Conservation (phyloP, 164 flowering plant genomes). For the Hamamelis virginiana region DNA sequence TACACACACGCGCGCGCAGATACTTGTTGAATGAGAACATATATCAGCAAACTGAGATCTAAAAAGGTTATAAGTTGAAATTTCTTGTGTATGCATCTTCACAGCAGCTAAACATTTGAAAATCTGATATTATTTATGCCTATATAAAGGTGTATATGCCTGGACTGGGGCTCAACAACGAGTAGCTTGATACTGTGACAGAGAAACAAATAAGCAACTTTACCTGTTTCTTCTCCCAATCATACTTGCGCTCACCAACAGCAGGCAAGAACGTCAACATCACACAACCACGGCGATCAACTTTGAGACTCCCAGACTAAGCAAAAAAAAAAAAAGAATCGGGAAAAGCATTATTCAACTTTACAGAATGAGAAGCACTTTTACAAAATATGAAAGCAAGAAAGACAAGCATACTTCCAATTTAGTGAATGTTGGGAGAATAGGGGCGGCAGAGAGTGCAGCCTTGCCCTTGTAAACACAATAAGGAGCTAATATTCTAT, state of each 20-base stretch:
- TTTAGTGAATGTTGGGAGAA: slow-evolving; percentile 57
- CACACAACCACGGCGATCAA: slow-evolving; percentile 60
- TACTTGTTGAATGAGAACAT: neutral
- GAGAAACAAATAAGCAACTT: neutral
- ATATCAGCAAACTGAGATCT: neutral
- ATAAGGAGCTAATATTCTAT: slow-evolving; percentile 46
- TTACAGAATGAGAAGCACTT: neutral
- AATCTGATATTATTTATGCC: too few species aligned
- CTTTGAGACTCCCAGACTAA: slow-evolving; percentile 48
- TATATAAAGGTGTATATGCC: neutral
- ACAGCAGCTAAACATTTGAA: neutral
- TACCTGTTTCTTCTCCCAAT: slow-evolving; percentile 81
- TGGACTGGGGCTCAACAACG: too few species aligned
- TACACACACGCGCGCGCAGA: too few species aligned
- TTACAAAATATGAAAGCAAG: neutral
- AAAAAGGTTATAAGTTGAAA: neutral
- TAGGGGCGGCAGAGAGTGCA: slow-evolving; percentile 58
- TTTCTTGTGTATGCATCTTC: neutral
- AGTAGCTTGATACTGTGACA: neutral
- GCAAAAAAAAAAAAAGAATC: slow-evolving; percentile 8
- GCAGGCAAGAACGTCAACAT: slow-evolving; percentile 69
- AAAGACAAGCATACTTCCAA: slow-evolving; percentile 39
- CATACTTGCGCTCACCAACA: slow-evolving; percentile 81
- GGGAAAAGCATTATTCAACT: neutral
- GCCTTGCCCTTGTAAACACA: slow-evolving; percentile 83